Conservation (phyloP, 495 filamentous ascomycete genomes). For the Tuber melanosporum region DNA sequence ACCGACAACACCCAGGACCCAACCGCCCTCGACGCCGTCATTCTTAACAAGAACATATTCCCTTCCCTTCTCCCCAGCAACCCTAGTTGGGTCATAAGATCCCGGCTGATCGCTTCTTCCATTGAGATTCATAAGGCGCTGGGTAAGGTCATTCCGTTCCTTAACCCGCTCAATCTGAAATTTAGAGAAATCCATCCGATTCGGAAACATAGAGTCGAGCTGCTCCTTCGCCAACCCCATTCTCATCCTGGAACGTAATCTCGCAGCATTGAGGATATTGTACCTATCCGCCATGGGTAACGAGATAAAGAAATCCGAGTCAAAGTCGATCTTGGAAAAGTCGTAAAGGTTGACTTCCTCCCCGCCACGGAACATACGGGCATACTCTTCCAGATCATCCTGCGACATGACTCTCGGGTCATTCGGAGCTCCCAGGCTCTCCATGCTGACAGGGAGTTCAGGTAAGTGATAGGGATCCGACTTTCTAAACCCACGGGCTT, state of each 20-base stretch:
- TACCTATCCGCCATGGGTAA: slow-evolving; percentile 86
- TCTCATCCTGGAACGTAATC: slow-evolving; percentile 73
- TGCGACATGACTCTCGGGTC: slow-evolving; percentile 92
- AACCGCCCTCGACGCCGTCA: slow-evolving; percentile 89
- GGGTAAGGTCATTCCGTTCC: slow-evolving; percentile 91
- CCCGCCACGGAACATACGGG: slow-evolving; percentile 79
- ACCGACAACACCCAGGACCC: slow-evolving; percentile 82
- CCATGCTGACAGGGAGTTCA: slow-evolving; percentile 55
- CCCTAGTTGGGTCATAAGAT: slow-evolving; percentile 45
- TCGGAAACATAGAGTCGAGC: slow-evolving; percentile 88
- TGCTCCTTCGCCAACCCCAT: slow-evolving; percentile 98
- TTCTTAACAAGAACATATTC: slow-evolving; percentile 97
- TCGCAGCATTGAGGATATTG: slow-evolving; percentile 90
- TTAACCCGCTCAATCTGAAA: slow-evolving; percentile 93
- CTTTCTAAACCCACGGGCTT: slow-evolving; percentile 69
- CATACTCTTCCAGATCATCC: slow-evolving; percentile 88
- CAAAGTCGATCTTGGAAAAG: slow-evolving; percentile 97
- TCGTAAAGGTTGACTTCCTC: slow-evolving; percentile 98
- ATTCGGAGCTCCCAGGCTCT: slow-evolving; percentile 76
- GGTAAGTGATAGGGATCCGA: slow-evolving; percentile 93
- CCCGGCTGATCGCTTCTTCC: slow-evolving; percentile 69
- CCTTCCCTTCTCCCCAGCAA: slow-evolving; percentile 81
- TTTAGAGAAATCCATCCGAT: slow-evolving; percentile 92
- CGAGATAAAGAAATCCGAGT: slow-evolving; percentile 84
- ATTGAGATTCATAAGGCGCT: slow-evolving; percentile 88